Evolutionary conservation across 768 basidiomycete genomes (phyloP), one percentile per base, ranked within the genome.

Genomic region (Termitomyces eurrhizus): DNA sequence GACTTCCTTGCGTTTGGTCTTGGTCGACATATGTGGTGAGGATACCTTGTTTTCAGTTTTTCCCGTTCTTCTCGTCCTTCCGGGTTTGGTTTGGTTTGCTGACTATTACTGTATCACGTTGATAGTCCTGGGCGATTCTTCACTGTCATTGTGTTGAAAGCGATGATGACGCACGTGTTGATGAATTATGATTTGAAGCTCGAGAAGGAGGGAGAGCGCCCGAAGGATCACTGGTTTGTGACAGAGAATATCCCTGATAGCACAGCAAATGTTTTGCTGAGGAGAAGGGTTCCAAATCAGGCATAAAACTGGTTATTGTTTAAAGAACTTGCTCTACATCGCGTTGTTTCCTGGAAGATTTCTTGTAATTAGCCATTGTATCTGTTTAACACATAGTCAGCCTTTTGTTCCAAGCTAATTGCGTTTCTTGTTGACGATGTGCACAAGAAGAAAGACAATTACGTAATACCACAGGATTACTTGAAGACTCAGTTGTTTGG

Each of bases 51-150:
- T 33, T 33, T 13, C 35, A 1, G 21, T 7, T 29, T 29, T 14
- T 13, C 6, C 7, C 6, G 35, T 11, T 35, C 7, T n/a, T 44
- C 14, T 8, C 4, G n/a, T 9, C 3, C 21, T n/a, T 3, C n/a
- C n/a, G n/a, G 9, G 6, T 21, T n/a, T 21, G 18, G 1, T 42
- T n/a, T n/a, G 41, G 16, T 21, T 11, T 44, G 42, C n/a, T 44
- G n/a, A 44, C n/a, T 36, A 3, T 14, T 21, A 7, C 14, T 21
- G 14, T 42, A 44, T 32, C 2, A 32, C 21, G 4, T 45, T n/a
- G 13, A n/a, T 49, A 74, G 74, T 52, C 77, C 79, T 36, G 79
- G 78, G 0, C 70, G 79, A 11, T 78, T 78, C 65, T 76, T 80
- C 54, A 77, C 77, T 1, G 71, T 74, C 3, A 73, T 67, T 51